A percentile compares a stretch with the other conserved stretches of the same genome.
Conservation (phyloP, 371 early-diverging fungal genomes). For the Entomophthora muscae region DNA sequence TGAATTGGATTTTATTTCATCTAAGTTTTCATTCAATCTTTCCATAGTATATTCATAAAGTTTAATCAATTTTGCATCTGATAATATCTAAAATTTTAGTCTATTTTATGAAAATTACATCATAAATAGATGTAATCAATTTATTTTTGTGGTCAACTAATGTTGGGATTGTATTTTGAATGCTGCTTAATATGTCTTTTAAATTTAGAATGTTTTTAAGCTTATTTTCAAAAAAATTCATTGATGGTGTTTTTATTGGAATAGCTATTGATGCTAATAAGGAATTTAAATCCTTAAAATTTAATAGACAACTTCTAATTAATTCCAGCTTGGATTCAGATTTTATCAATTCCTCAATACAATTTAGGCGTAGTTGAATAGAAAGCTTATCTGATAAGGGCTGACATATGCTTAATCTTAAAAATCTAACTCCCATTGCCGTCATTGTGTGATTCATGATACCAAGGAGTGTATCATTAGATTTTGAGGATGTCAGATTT, state of each 20-base stretch:
- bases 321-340: constrained; percentile 10
- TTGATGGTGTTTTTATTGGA: constrained; percentile 23
- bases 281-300: background rate
- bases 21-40: constrained; percentile 42
- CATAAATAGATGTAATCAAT: constrained; percentile 11
- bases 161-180: constrained; percentile 36
- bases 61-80: constrained; percentile 14
- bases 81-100: constrained; percentile 19
- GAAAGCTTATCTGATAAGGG: constrained; percentile 26
- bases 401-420: constrained; percentile 51
- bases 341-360: constrained; percentile 14
- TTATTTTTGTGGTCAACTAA: constrained; percentile 18
- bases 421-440: constrained; percentile 46
- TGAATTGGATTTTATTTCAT: background rate
- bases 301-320: background rate
- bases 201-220: constrained; percentile 34
- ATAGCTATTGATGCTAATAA: constrained; percentile 22
- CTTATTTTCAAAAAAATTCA: constrained; percentile 22
- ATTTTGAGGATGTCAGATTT: constrained; percentile 20
- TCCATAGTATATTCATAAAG: constrained; percentile 22
- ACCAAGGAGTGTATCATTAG: constrained; percentile 24
- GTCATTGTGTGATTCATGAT: constrained; percentile 38
- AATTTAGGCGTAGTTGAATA: constrained; percentile 15
- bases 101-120: constrained; percentile 13
- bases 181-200: constrained; percentile 45